Base-by-base conservation (phyloP, 305 asterid species). In the Vinca major region DNA sequence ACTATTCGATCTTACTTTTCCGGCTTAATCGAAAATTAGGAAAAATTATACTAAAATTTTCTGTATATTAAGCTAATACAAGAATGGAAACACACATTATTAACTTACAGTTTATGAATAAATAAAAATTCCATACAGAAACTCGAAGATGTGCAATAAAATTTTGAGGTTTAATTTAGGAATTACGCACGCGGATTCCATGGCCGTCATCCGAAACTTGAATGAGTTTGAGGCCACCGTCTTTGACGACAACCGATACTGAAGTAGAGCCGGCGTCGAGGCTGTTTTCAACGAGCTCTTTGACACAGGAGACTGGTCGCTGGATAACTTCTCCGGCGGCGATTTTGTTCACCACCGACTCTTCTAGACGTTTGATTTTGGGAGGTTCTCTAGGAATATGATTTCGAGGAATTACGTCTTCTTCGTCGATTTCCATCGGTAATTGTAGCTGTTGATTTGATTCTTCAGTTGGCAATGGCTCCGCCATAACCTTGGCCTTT, bases 321-420 rank as follows among this genome's bases (percentile, higher is more conserved):
- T 89, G 97, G 80, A 92, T 84, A 71, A 92, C 96, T 81, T 92
- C 97, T 7, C 98, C 98, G 57, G 98, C 98, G 61, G 97, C 97
- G 67, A 92, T 92, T 85, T 90, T 80, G 84, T 92, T 88, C 68
- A 92, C 96, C 74, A 90, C 97, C 41, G 89, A 83, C 80, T 88
- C 95, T 48, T 92, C 96, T 62, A 92, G 82, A 52, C 92, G 95
- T 65, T 80, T 87, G 73, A 92, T 92, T 65, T 63, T 73, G 14
- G 97, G 98, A 16, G 95, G 89, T 61, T 86, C 90, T 77, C 49
- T 75, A 17, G 51, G 80, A 72, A 64, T 49, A 10, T 80, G 71
- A 57, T 56, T 62, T 6, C 77, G 62, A 6, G 57, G 33, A 60
- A 63, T 39, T 57, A 79, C 85, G 37, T 81, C 84, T 41, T 82